A percentile compares a stretch with the other conserved stretches of the same genome.
These are phyloP conservation scores for Trichosporon faecale DNA, from an alignment of 1,284 basidiomycete genomes.

Conservation along the genomic window DNA sequence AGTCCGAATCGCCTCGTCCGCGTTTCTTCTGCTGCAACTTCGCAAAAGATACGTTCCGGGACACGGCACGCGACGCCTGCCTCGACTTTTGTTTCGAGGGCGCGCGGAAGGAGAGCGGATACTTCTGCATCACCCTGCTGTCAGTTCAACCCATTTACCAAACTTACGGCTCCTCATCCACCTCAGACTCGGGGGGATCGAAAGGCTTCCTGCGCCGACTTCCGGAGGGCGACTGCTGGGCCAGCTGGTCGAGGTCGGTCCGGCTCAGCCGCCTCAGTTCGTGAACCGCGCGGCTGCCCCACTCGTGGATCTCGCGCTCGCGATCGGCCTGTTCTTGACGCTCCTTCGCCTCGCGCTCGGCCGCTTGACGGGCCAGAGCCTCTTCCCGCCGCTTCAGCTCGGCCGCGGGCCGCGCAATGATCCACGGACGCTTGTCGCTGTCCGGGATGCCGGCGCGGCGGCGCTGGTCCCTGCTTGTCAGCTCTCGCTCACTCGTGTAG, in stretches of 20 bases:
- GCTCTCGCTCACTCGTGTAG: background rate
- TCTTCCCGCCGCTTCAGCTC: constrained; percentile 25
- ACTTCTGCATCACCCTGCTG: background rate
- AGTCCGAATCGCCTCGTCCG: background rate
- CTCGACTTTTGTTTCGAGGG: background rate
- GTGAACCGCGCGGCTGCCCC: constrained; percentile 15
- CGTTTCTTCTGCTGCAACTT: background rate
- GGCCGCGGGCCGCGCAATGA: constrained; percentile 23
- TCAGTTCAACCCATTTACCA: background rate
- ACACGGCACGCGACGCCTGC: background rate
- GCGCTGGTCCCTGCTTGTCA: constrained; percentile 22
- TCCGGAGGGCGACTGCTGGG: constrained; percentile 4
- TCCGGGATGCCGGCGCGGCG: constrained; percentile 29
- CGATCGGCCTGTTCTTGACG: constrained; percentile 12
- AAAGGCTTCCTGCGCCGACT: background rate
- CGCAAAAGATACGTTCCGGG: background rate
- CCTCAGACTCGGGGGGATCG: background rate
- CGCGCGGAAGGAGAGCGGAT: background rate
- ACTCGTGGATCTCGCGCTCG: constrained; percentile 23
- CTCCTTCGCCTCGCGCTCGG: constrained; percentile 14
- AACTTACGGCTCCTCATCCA: constrained; percentile 17
- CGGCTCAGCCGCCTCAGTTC: constrained; percentile 13
- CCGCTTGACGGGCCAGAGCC: background rate
- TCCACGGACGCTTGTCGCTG: constrained; percentile 25
- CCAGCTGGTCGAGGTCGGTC: constrained; percentile 10